These are phyloP conservation scores for Bidens hawaiensis DNA, from an alignment of 140 eudicot genomes.

Conservation along the genomic window DNA sequence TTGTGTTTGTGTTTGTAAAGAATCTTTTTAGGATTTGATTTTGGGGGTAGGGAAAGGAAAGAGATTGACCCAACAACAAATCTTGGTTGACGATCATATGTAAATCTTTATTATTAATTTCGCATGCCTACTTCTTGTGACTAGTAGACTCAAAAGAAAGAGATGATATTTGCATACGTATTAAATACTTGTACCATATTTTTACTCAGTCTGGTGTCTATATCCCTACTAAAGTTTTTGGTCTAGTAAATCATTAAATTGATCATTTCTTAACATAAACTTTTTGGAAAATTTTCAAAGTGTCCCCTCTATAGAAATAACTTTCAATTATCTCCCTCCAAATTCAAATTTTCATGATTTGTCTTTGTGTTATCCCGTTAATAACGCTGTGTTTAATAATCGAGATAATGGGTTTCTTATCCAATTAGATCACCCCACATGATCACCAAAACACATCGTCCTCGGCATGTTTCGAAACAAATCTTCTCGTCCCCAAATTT, in stretches of 20 bases:
- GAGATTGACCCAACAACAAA: slow-evolving; percentile 24
- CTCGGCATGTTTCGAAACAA: too few relatives aligned
- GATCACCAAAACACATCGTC: too few relatives aligned
- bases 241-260: background rate
- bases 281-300: too few relatives aligned
- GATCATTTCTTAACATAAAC: background rate
- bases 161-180: slow-evolving; percentile 14
- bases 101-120: slow-evolving; percentile 27
- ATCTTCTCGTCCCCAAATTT: too few relatives aligned
- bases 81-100: slow-evolving; percentile 34
- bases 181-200: background rate
- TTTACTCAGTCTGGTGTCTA: background rate
- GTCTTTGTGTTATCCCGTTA: too few relatives aligned
- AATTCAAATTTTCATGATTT: too few relatives aligned
- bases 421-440: too few relatives aligned
- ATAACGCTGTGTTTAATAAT: too few relatives aligned
- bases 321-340: too few relatives aligned
- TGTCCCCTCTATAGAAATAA: too few relatives aligned
- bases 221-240: background rate
- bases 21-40: slow-evolving; percentile 35
- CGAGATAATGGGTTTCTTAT: too few relatives aligned
- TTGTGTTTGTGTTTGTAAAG: background rate
- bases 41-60: slow-evolving; percentile 17
- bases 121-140: slow-evolving; percentile 41
- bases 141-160: slow-evolving; percentile 22